Conservation (phyloP, 306 rosid species). For the Senna tora region DNA sequence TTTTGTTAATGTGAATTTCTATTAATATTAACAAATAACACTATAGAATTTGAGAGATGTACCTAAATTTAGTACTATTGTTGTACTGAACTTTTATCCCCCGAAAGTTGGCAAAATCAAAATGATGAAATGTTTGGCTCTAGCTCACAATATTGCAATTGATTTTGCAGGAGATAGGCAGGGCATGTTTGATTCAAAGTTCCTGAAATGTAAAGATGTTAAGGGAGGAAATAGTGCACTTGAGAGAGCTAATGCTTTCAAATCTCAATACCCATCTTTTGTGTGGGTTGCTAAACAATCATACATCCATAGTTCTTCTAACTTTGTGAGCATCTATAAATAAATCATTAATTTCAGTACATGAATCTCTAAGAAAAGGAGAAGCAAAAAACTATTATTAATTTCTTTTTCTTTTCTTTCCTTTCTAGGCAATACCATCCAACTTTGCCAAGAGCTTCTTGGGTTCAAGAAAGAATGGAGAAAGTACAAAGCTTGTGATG, state of each 20-base stretch:
- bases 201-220: not conserved
- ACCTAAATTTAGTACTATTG: too few species aligned
- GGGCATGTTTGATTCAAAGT: not conserved
- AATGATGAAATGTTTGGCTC: not conserved
- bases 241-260: conserved; percentile 35
- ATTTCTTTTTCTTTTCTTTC: not conserved
- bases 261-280: conserved; percentile 27
- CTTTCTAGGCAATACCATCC: not conserved
- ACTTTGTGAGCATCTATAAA: not conserved
- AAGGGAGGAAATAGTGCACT: not conserved
- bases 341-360: not conserved
- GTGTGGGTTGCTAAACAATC: conserved; percentile 9
- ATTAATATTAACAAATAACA: too few species aligned
- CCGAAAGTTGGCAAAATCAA: too few species aligned
- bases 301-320: not conserved
- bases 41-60: too few species aligned
- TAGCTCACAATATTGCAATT: not conserved
- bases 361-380: not conserved
- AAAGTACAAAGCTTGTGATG: not conserved
- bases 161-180: not conserved
- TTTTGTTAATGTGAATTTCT: too few species aligned
- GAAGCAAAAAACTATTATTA: not conserved
- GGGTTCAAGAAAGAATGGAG: not conserved
- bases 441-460: conserved; percentile 22
- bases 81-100: too few species aligned